phyloP scores from a whole-genome alignment of 2,329 filamentous ascomycete species.

The Sarocladium kiliense region DNA sequence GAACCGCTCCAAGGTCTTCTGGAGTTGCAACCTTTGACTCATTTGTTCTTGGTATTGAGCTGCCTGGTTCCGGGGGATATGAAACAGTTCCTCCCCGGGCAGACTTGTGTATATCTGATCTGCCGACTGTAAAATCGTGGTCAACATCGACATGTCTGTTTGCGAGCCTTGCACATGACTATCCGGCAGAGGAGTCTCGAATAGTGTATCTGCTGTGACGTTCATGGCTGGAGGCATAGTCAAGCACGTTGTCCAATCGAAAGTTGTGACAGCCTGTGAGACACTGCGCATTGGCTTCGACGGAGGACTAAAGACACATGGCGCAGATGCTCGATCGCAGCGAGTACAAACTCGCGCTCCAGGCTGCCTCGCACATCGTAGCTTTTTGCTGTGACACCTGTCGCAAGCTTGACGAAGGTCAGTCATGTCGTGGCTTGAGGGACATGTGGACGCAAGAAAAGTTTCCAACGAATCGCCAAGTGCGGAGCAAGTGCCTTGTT shows the following conservation, averaged over 20 bases:
- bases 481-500: too few relatives aligned
- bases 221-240: not conserved
- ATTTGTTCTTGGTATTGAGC: not conserved
- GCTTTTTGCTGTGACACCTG: slow-evolving; percentile 42
- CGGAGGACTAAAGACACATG: slow-evolving; percentile 38
- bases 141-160: not conserved
- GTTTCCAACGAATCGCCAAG: too few relatives aligned
- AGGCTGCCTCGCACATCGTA: slow-evolving; percentile 36
- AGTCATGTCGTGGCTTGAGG: slow-evolving; percentile 12
- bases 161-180: not conserved
- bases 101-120: not conserved
- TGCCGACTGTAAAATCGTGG: not conserved
- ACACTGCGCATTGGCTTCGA: slow-evolving; percentile 16
- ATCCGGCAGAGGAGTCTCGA: not conserved
- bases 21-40: not conserved
- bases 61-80: not conserved
- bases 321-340: slow-evolving; percentile 33
- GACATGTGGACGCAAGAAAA: not conserved
- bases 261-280: not conserved
- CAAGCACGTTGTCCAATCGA: not conserved
- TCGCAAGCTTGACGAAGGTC: slow-evolving; percentile 32
- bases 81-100: not conserved
- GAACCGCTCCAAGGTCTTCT: not conserved
- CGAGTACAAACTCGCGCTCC: slow-evolving; percentile 31
- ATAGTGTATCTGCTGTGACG: not conserved